A percentile compares a stretch with the other conserved stretches of the same genome.
Conservation (phyloP, 1,284 basidiomycete species). For the Neolentinus lepideus region DNA sequence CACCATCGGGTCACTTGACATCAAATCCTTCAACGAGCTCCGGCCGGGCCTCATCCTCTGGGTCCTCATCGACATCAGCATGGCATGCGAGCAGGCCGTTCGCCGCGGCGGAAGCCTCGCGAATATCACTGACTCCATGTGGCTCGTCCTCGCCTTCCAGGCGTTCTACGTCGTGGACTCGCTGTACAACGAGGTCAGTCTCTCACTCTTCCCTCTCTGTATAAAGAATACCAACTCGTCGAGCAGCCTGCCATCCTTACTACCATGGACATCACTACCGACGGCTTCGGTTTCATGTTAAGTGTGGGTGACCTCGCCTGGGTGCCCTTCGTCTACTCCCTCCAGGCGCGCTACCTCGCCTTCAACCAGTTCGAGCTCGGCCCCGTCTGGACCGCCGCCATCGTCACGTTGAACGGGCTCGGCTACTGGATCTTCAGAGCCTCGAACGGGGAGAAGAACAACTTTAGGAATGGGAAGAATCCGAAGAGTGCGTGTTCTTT, state of each 20-base stretch:
- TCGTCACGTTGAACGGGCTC: slow-evolving; percentile 62
- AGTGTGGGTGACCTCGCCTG: slow-evolving; percentile 89
- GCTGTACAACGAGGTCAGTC: slow-evolving; percentile 79
- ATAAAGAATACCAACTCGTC: not conserved
- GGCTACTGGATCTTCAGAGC: slow-evolving; percentile 93
- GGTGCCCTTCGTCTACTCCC: slow-evolving; percentile 93
- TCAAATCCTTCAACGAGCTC: slow-evolving; percentile 97
- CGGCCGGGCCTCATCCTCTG: slow-evolving; percentile 95
- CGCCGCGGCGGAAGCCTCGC: slow-evolving; percentile 55
- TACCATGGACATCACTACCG: slow-evolving; percentile 97
- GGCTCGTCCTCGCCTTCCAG: slow-evolving; percentile 85
- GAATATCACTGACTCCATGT: slow-evolving; percentile 80
- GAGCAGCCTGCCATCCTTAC: slow-evolving; percentile 77
- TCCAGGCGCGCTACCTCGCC: slow-evolving; percentile 92
- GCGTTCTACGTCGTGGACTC: slow-evolving; percentile 83
- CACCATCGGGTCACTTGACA: slow-evolving; percentile 80
- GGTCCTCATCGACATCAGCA: slow-evolving; percentile 87
- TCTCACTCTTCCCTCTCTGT: slow-evolving; percentile 5
- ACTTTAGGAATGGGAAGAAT: slow-evolving; percentile 91
- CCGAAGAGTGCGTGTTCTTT: slow-evolving; percentile 64
- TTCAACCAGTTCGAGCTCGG: slow-evolving; percentile 84
- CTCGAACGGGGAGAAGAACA: slow-evolving; percentile 92
- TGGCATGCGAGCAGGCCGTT: slow-evolving; percentile 86
- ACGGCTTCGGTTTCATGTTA: slow-evolving; percentile 99
- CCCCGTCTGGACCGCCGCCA: slow-evolving; percentile 45